Base-by-base conservation (phyloP, 1,284 basidiomycete genomes). In the Taiwanofungus camphoratus region DNA sequence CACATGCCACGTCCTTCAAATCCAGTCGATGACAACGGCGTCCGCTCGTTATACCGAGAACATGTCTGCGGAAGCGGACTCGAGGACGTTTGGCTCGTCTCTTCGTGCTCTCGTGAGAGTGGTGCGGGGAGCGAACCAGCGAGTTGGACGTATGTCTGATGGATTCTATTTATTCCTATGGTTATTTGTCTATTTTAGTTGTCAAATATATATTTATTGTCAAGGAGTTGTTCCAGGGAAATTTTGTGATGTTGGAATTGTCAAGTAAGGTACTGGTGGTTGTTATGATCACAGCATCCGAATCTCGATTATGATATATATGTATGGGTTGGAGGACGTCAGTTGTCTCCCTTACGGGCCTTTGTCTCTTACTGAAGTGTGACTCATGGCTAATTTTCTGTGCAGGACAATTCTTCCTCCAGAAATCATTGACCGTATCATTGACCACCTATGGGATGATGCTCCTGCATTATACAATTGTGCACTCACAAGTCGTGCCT, bases 21-120 rank as follows among this genome's bases (percentile, higher is more conserved):
- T 85, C 79, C 82, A 80, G 69, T 81, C 72, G 82, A 86, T 86
- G 82, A 86, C 70, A 65, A 65, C 51, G 58, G 73, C 79, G 71
- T 72, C 75, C 74, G 56, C 80, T 81, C 80, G 82, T 84, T 69
- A 62, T 65, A 83, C 82, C 65, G 83, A 86, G 83, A 84, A 86
- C 79, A 84, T 71, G 73, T 64, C 70, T 46, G 56, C 53, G 54
- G 37, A 45, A 7, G 47, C 57, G 61, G 73, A 74, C 72, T 84
- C 82, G 81, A 85, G 76, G 82, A 85, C 74, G 82, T 85, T 83
- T 78, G 79, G 75, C 62, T 63, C 23, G 45, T 31, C 21, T 40
- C 54, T 54, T n/a, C 15, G 22, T 22, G 12, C 29, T 13, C 22
- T 43, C 56, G 32, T 19, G 31, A 42, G 31, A 24, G 36, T 38